Evolutionary conservation across 768 basidiomycete species (phyloP).

Genomic region (Collybiopsis luxurians): DNA sequence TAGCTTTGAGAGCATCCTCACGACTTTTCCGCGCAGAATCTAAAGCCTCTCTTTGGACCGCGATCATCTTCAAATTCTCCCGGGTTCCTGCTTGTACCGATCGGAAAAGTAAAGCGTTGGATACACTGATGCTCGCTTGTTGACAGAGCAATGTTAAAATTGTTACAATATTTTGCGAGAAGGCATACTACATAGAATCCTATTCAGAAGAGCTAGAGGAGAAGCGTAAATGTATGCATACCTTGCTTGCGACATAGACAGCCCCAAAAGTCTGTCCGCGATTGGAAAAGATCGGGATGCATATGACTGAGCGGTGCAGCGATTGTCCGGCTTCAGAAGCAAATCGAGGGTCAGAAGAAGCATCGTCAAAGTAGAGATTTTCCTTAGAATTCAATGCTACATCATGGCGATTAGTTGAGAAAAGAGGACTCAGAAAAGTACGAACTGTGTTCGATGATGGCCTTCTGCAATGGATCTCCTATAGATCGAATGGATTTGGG

Average conservation of each 20-base stretch:
- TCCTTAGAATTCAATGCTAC: conserved; percentile 67
- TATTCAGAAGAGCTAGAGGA: no score
- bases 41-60: conserved; percentile 65
- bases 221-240: no score
- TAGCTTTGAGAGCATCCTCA: conserved; percentile 72
- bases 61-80: conserved; percentile 76
- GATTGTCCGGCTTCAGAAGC: conserved; percentile 66
- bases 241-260: conserved; percentile 61
- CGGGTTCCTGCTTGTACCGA: conserved; percentile 72
- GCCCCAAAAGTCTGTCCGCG: conserved; percentile 74
- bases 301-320: conserved; percentile 57
- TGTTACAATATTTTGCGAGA: conserved; percentile 57
- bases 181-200: conserved; percentile 38
- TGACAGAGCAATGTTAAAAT: conserved; percentile 65
- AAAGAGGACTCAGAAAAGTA: background rate
- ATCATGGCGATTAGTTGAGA: conserved; percentile 1
- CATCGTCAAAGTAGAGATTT: conserved; percentile 57
- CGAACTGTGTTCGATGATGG: conserved; percentile 66
- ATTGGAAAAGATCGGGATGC: conserved; percentile 72
- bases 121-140: conserved; percentile 74
- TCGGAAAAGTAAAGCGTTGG: conserved; percentile 71
- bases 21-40: conserved; percentile 69
- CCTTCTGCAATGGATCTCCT: conserved; percentile 59
- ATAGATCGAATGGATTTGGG: conserved; percentile 59
- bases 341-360: conserved; percentile 62